Percentiles rank a stretch among this genome's conserved stretches.
These are phyloP conservation scores for Calonectria fujianensis DNA, from an alignment of 2,329 filamentous ascomycete species.

Conservation along the genomic window DNA sequence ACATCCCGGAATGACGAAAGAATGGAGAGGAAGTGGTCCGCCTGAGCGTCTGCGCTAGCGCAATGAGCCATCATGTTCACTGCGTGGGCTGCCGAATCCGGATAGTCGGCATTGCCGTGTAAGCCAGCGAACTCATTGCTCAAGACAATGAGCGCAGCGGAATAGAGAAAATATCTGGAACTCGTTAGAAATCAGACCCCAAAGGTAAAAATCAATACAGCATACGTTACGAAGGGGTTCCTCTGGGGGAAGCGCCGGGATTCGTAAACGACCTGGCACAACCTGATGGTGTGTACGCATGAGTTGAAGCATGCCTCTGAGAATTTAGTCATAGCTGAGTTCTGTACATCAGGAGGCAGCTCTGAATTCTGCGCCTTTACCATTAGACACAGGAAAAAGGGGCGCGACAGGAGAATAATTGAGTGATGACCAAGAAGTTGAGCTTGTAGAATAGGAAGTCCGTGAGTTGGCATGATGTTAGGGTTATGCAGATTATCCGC, in stretches of 20 bases:
- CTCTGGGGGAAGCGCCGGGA: slow-evolving; percentile 68
- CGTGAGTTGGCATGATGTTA: slow-evolving; percentile 59
- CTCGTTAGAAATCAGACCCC: background rate
- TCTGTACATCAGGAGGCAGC: slow-evolving; percentile 2
- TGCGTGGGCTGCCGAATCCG: slow-evolving; percentile 63
- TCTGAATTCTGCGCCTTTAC: slow-evolving; percentile 60
- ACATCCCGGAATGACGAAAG: slow-evolving; percentile 66
- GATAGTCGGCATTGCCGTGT: slow-evolving; percentile 66
- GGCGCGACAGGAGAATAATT: slow-evolving; percentile 77
- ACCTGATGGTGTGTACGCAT: slow-evolving; percentile 69
- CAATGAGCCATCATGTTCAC: slow-evolving; percentile 71
- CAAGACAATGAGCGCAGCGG: slow-evolving; percentile 72
- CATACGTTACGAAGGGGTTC: slow-evolving; percentile 75
- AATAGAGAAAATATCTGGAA: slow-evolving; percentile 74
- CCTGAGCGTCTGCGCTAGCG: slow-evolving; percentile 68
- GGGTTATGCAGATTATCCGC: slow-evolving; percentile 57
- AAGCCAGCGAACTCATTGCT: slow-evolving; percentile 74
- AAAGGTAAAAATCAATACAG: slow-evolving; percentile 12
- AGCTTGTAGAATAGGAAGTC: slow-evolving; percentile 76
- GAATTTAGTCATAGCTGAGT: slow-evolving; percentile 65
- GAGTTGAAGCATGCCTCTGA: slow-evolving; percentile 71
- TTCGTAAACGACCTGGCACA: slow-evolving; percentile 67
- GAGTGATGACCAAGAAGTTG: slow-evolving; percentile 79
- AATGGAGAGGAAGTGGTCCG: slow-evolving; percentile 69
- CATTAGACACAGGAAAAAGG: slow-evolving; percentile 77